Percentiles rank a stretch among this genome's conserved stretches.
Evolutionary conservation across 2,329 filamentous ascomycete genomes (phyloP).

Genomic region (Fusarium sp.): DNA sequence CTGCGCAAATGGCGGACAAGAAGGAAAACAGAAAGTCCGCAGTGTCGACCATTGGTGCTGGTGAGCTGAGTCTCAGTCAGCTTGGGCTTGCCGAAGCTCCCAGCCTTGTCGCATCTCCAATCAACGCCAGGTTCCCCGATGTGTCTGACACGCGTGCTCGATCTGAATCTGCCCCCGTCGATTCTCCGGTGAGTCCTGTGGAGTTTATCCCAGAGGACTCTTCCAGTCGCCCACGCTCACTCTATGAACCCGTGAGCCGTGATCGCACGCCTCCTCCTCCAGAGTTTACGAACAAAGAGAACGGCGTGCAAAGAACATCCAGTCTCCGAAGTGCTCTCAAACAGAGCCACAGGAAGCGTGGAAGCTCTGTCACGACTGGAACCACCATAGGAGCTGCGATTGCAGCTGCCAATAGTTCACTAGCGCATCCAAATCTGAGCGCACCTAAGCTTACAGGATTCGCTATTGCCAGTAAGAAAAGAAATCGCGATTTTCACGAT

Average conservation of each 20-base stretch:
- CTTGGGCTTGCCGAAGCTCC: conserved; percentile 78
- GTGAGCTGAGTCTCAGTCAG: conserved; percentile 89
- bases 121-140: conserved; percentile 65
- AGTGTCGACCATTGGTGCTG: conserved; percentile 87
- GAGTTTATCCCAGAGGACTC: conserved; percentile 49
- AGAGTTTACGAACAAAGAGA: conserved; percentile 69
- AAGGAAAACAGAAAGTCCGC: conserved; percentile 75
- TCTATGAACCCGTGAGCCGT: conserved; percentile 60
- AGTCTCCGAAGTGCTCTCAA: conserved; percentile 73
- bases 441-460: conserved; percentile 90
- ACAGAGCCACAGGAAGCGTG: conserved; percentile 75
- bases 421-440: conserved; percentile 71
- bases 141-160: conserved; percentile 57
- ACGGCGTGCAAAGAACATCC: conserved; percentile 68
- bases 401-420: conserved; percentile 73
- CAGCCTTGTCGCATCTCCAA: conserved; percentile 64
- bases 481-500: conserved; percentile 93
- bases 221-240: conserved; percentile 57
- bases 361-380: conserved; percentile 78
- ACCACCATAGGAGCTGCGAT: conserved; percentile 76
- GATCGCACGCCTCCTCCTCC: conserved; percentile 72
- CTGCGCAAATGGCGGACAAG: conserved; percentile 46
- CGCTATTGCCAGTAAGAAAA: conserved; percentile 93
- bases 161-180: conserved; percentile 69
- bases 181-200: conserved; percentile 46